Evolutionary conservation across 1,139 yeast genomes (phyloP), one percentile per base, ranked within the genome.

Genomic region (Geotrichum carabidarum): DNA sequence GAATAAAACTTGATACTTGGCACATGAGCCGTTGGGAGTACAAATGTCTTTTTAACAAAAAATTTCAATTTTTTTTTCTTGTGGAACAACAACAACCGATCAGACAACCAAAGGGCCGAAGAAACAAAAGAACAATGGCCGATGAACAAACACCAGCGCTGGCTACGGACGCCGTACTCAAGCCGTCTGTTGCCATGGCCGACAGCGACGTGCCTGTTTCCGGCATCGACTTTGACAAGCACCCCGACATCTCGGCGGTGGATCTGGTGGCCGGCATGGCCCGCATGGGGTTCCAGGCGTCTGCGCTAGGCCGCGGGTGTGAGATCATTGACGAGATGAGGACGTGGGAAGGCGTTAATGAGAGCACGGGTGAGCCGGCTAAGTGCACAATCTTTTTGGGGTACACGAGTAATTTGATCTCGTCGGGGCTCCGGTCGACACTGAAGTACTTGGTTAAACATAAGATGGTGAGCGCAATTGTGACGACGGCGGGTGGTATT

Each of bases 281-380:
- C 63, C 83, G 82, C 47, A 93, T 93, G 97, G 99, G 99, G n/a
- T 94, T 93, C 77, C 99, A 93, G 73, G 99, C 96, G 5, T 80
- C 91, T 17, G 79, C 94, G 2, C 78, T 93, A 45, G 84, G 90
- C 32, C 77, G 82, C 63, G 97, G 97, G 1, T 90, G 97, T 69
- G 95, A 88, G 31, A 87, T 93, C 62, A 89, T 93, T 59, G 81
- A 91, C 66, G 82, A 86, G 53, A 94, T 93, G 99, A 81, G 96
- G 71, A 58, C 74, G 15, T 93, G 98, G 98, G 81, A 91, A 71
- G 99, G 98, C 56, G 80, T 79, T 63, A 95, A 88, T 68, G 94
- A 84, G 14, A 77, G 82, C 15, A 95, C 95, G 9, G 84, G 74
- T 14, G 66, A 68, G 42, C 61, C 71, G 63, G 96, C 88, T 69